Evolutionary conservation across 768 basidiomycete genomes (phyloP), one percentile per base, ranked within the genome.

Genomic region (Vararia minispora): DNA sequence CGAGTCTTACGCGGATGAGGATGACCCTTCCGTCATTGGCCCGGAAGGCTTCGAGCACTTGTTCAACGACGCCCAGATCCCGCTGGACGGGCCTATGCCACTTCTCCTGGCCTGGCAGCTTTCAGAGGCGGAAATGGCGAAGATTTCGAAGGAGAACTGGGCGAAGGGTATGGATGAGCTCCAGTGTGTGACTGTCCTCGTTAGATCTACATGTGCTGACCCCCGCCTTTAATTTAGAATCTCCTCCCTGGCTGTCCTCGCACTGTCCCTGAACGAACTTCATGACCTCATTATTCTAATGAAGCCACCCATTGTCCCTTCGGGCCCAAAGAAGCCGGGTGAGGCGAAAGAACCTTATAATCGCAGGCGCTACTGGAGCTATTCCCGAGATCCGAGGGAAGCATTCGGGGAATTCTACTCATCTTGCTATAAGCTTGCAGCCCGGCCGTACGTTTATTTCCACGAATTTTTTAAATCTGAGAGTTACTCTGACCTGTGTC

Each of bases 101-200:
- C 63, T 89, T 37, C 64, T 88, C 13, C 61, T 88, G 11, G 72
- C 82, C 17, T 89, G 86, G 86, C 78, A 81, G 48, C 56, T 83
- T 40, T 63, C 69, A 32, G 69, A 79, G 8, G 63, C 66, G 41
- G 82, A 86, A 51, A 78, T 89, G 76, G 81, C 67, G 22, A 82
- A 76, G 48, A 62, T 89, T 33, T 68, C 69, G 30, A 71, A 65
- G 56, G 65, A 71, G 6, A 82, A 84, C 50, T 89, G 86, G 86
- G 55, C 62, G n/a, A 63, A 65, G 41, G 79, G 74, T 13, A 74
- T 68, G 17, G 52, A 55, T 12, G 55, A 55, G 24, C 47, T 71
- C 29, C 63, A 62, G 74, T 74, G 51, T 37, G 68, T 58, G 10
- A 8, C 24, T 33, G n/a, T 36, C 12, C 27, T 16, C 13, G 30